These are phyloP conservation scores for Zoysia pacifica DNA, from an alignment of 176 grass and related monocot species.

Conservation along the genomic window DNA sequence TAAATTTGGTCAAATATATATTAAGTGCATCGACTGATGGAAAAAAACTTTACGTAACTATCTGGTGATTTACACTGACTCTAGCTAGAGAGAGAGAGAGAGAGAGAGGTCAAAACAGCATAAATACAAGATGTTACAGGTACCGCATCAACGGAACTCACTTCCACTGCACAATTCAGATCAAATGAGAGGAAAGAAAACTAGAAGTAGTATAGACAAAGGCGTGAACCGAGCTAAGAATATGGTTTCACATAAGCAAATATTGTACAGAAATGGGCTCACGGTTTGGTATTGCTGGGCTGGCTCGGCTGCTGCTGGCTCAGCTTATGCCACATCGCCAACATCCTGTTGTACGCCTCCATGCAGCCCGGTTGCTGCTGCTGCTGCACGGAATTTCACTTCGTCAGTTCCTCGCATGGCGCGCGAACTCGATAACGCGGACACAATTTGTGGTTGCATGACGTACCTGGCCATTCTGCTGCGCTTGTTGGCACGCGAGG, in stretches of 20 bases:
- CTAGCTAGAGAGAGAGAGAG: no score
- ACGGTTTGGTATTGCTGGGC: slow-evolving; percentile 47
- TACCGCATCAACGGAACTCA: not conserved
- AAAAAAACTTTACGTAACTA: no score
- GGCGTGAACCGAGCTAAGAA: not conserved
- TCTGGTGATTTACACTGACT: no score
- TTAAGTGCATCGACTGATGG: no score
- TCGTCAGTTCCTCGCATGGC: not conserved
- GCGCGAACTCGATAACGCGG: not conserved
- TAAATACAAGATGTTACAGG: no score
- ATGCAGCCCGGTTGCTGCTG: slow-evolving; percentile 48
- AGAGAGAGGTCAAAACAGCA: no score
- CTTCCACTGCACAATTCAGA: not conserved
- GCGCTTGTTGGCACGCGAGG: slow-evolving; percentile 63
- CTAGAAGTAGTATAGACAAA: no score
- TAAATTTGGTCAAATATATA: not conserved
- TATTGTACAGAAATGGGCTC: not conserved
- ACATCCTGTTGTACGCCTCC: slow-evolving; percentile 79
- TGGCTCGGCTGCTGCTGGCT: slow-evolving; percentile 42
- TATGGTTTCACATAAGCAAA: not conserved
- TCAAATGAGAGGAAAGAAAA: not conserved
- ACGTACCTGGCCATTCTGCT: slow-evolving; percentile 55
- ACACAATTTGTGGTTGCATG: not conserved
- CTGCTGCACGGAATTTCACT: not conserved
- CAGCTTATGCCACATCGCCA: slow-evolving; percentile 60